Evolutionary conservation across 2,329 filamentous ascomycete genomes (phyloP).

Genomic region (Hypoxylon sp.): DNA sequence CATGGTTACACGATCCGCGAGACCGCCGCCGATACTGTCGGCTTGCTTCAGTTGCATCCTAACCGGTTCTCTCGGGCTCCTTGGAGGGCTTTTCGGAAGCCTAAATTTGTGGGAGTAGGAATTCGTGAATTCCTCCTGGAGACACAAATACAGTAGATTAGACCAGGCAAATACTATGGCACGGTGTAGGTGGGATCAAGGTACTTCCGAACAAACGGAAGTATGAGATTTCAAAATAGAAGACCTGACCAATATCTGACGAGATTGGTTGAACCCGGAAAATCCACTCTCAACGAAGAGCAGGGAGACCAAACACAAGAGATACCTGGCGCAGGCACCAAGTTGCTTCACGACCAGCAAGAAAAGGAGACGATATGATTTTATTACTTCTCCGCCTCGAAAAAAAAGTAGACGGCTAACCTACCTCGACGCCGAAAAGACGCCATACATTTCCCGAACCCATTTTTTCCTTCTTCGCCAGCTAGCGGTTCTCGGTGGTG

Average conservation of each 20-base stretch:
- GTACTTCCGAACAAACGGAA: constrained; percentile 24
- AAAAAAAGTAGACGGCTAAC: constrained; percentile 30
- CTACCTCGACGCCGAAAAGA: constrained; percentile 49
- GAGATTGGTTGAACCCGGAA: constrained; percentile 11
- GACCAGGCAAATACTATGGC: constrained; percentile 29
- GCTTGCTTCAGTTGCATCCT: constrained; percentile 58
- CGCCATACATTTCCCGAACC: constrained; percentile 45
- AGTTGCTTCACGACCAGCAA: constrained; percentile 29
- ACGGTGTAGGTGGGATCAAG: constrained; percentile 14
- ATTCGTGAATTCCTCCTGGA: constrained; percentile 36
- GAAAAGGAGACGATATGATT: constrained; percentile 26
- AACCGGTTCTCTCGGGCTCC: constrained; percentile 29
- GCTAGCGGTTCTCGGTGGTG: constrained; percentile 45
- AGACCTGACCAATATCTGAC: constrained; percentile 30
- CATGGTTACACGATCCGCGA: constrained; percentile 53
- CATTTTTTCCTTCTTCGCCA: constrained; percentile 48
- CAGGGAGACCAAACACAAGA: constrained; percentile 14
- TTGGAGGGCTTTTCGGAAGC: constrained; percentile 33
- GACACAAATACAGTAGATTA: constrained; percentile 38
- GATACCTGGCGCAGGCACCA: constrained; percentile 25
- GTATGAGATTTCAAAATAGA: constrained; percentile 11
- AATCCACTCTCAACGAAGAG: constrained; percentile 8
- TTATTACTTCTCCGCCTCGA: constrained; percentile 25
- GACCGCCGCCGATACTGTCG: constrained; percentile 55
- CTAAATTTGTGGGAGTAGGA: constrained; percentile 35